These are phyloP conservation scores for Rugonectria rugulosa DNA, from an alignment of 2,329 filamentous ascomycete species.

Conservation along the genomic window DNA sequence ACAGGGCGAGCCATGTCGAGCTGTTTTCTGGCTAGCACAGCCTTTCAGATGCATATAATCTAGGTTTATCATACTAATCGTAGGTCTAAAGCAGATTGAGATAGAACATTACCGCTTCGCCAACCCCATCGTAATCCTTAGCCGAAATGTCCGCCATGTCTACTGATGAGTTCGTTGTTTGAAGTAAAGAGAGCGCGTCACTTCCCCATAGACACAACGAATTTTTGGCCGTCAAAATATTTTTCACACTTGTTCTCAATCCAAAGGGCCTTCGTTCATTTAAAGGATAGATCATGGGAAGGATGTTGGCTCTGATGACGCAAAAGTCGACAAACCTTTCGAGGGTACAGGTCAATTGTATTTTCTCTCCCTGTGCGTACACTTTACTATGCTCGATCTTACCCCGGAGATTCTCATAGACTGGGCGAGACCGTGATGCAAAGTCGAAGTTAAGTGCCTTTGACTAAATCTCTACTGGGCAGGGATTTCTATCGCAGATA, in stretches of 20 bases:
- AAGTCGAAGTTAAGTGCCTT: too few relatives aligned
- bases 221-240: neutral
- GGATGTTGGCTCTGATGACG: neutral
- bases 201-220: neutral
- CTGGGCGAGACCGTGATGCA: neutral
- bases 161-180: neutral
- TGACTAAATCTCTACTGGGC: too few relatives aligned
- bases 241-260: neutral
- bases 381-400: conserved; percentile 7
- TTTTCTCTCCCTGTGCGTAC: neutral
- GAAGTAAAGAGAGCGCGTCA: neutral
- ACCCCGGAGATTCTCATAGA: neutral
- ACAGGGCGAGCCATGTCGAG: conserved; percentile 1
- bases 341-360: neutral
- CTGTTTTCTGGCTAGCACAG: neutral
- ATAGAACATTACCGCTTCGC: neutral
- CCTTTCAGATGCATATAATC: neutral
- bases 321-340: conserved; percentile 3
- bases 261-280: neutral
- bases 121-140: too few relatives aligned
- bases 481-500: too few relatives aligned
- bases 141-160: neutral
- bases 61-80: neutral
- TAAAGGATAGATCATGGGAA: conserved; percentile 4
- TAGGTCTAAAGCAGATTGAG: neutral